Conservation (phyloP, 163 green algal genomes). For the Chlamydomonas reinhardtii region DNA sequence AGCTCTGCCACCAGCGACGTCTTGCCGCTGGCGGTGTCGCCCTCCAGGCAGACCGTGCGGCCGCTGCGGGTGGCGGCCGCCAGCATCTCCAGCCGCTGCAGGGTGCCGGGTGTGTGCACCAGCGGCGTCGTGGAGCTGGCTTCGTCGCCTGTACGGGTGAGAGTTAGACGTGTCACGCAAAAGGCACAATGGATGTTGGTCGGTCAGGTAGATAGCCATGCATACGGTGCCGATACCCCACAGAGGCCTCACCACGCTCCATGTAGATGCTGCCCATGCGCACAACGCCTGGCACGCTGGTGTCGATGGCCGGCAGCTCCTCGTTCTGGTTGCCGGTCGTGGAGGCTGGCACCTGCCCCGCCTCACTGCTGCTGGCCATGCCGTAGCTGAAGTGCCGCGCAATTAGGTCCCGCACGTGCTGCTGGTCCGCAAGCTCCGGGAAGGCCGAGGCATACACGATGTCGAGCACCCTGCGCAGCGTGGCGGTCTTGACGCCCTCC, state of each 20-base stretch:
- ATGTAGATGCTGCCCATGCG: constrained; percentile 58
- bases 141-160: constrained; percentile 25
- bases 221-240: no score
- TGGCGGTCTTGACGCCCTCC: neutral
- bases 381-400: constrained; percentile 22
- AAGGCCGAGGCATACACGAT: constrained; percentile 54
- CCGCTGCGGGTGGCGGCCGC: constrained; percentile 46
- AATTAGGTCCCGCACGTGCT: constrained; percentile 31
- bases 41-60: constrained; percentile 52
- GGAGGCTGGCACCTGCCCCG: neutral
- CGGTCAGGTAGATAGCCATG: no score
- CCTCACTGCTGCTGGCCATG: neutral
- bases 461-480: constrained; percentile 46
- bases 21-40: constrained; percentile 58
- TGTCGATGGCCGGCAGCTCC: constrained; percentile 37
- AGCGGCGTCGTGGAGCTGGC: neutral
- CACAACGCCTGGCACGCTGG: constrained; percentile 26
- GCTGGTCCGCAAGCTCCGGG: constrained; percentile 22
- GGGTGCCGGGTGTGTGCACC: constrained; percentile 44
- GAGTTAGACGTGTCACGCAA: no score
- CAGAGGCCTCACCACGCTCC: constrained; percentile 32
- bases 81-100: constrained; percentile 47
- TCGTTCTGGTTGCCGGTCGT: no score
- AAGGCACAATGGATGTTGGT: no score
- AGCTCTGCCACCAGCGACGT: constrained; percentile 56